Evolutionary conservation across 106 monocot genomes (phyloP), one percentile per base, ranked within the genome.

Genomic region (Acorus calamus): DNA sequence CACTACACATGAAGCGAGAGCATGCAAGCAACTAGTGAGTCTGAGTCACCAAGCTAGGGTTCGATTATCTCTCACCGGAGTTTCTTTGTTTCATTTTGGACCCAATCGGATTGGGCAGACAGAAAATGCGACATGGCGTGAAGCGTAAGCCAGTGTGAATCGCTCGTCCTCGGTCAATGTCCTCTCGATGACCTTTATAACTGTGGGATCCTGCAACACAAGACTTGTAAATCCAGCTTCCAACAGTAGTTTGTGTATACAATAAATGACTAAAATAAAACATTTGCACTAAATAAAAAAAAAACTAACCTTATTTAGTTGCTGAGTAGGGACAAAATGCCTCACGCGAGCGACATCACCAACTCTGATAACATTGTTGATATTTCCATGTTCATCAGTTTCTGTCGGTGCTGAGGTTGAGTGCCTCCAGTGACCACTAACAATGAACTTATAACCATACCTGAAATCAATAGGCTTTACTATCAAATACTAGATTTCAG

Each of bases 341-440:
- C 74, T 71, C 55, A 86, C 72, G 8, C 74, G 76, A 67, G 93
- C 88, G 70, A 83, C 67, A 73, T 81, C 86, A 62, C 89, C 93
- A 50, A 93, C 71, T 62, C 77, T 73, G 56, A 93, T 93, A 28
- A 93, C 93, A 70, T 89, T 93, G 66, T 89, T 89, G n/a, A 86
- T 58, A 66, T 86, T 86, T 42, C 93, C 93, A 59, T 14, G 63
- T 53, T 89, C 81, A 74, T 93, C 93, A 44, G 59, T 80, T 69
- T 89, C 89, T 8, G 83, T 77, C 6, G 93, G 93, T 69, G 83
- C 81, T 44, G 80, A 47, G 59, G 89, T 77, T 13, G 93, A 86
- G 63, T 93, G 89, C 66, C 72, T 85, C 89, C 93, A 93, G 64
- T 93, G 89, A 14, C 86, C 85, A 50, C 74, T 74, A 67, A 81